Conservation (phyloP, 495 filamentous ascomycete genomes). For the Penicillium atrosanguineum region DNA sequence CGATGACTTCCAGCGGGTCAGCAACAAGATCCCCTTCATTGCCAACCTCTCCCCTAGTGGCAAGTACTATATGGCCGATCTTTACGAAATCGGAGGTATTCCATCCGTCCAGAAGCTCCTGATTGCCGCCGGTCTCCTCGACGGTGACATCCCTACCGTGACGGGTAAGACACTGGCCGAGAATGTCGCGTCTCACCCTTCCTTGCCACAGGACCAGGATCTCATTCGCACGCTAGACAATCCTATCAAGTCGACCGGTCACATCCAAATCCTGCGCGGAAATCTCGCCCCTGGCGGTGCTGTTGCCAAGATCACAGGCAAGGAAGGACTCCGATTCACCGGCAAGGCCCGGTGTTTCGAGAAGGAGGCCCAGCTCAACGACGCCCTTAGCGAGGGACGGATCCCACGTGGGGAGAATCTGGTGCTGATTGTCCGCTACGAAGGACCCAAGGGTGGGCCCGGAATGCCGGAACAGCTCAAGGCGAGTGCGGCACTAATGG, state of each 20-base stretch:
- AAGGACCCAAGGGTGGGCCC: constrained; percentile 92
- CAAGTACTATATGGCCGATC: constrained; percentile 88
- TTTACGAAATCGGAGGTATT: constrained; percentile 91
- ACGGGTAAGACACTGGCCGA: constrained; percentile 88
- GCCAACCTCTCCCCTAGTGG: constrained; percentile 91
- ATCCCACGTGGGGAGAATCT: constrained; percentile 79
- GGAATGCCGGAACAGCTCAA: constrained; percentile 99
- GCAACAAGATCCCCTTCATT: constrained; percentile 86
- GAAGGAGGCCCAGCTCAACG: constrained; percentile 78
- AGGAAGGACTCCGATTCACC: constrained; percentile 81
- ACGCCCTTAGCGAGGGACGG: constrained; percentile 65
- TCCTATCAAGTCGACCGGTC: constrained; percentile 86
- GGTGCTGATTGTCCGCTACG: constrained; percentile 92
- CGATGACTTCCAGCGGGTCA: constrained; percentile 85
- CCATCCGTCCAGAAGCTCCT: constrained; percentile 91
- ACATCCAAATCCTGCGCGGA: constrained; percentile 84
- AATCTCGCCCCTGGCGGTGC: constrained; percentile 91
- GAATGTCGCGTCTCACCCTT: constrained; percentile 81
- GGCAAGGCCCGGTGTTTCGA: constrained; percentile 88
- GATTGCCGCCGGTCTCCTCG: constrained; percentile 74
- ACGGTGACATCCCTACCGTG: constrained; percentile 84
- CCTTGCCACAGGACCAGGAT: constrained; percentile 73
- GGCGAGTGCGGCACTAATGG: constrained; percentile 88
- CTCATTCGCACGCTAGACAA: constrained; percentile 79
- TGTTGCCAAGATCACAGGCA: constrained; percentile 97